Conservation (phyloP, 2,329 filamentous ascomycete genomes). For the Venturia nashicola region DNA sequence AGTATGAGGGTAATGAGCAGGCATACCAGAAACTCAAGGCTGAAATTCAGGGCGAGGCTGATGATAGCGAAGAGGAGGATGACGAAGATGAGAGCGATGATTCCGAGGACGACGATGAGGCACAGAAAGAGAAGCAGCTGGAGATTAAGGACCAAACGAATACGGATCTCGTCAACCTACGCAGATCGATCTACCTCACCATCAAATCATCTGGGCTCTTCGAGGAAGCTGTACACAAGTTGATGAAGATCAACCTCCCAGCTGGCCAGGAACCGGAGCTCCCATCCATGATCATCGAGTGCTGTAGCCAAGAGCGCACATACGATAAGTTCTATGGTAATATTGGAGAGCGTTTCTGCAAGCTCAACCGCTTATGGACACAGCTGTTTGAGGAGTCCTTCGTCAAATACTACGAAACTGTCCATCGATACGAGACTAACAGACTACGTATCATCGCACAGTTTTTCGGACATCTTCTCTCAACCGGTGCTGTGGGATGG, state of each 20-base stretch:
- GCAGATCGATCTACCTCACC: slow-evolving; percentile 89
- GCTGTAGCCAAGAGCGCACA: slow-evolving; percentile 89
- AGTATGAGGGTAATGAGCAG: slow-evolving; percentile 85
- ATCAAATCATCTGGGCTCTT: slow-evolving; percentile 95
- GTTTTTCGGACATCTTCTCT: slow-evolving; percentile 85
- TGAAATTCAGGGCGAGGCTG: slow-evolving; percentile 75
- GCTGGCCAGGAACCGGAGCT: slow-evolving; percentile 78
- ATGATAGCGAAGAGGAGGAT: slow-evolving; percentile 64
- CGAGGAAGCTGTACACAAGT: slow-evolving; percentile 93
- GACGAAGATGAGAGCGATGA: slow-evolving; percentile 54
- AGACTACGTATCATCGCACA: slow-evolving; percentile 87
- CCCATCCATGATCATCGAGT: slow-evolving; percentile 94
- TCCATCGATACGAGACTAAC: slow-evolving; percentile 95
- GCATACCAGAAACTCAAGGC: slow-evolving; percentile 84
- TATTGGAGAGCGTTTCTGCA: slow-evolving; percentile 88
- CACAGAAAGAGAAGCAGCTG: slow-evolving; percentile 66
- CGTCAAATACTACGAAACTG: slow-evolving; percentile 89
- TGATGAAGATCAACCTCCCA: slow-evolving; percentile 79
- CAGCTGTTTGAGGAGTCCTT: slow-evolving; percentile 88
- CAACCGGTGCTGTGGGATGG: slow-evolving; percentile 84
- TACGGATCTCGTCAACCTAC: slow-evolving; percentile 84
- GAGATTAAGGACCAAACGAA: slow-evolving; percentile 98
- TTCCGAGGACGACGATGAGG: slow-evolving; percentile 62
- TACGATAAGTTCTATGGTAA: slow-evolving; percentile 96
- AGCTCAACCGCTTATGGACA: slow-evolving; percentile 89